Base-by-base conservation (phyloP, 2,329 filamentous ascomycete species). In the Aspergillus arachidicola region DNA sequence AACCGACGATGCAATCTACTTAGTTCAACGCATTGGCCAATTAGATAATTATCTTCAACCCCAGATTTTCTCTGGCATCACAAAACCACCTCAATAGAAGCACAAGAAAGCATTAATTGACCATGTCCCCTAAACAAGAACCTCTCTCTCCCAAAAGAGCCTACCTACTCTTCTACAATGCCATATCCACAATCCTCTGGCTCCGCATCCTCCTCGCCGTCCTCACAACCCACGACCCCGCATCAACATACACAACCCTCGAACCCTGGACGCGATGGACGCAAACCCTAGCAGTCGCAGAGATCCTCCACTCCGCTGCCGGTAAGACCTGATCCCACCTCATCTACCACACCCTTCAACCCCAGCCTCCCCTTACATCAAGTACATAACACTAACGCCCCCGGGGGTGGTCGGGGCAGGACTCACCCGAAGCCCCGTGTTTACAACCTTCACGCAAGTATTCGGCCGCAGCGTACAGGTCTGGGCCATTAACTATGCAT, bases 391-490 rank as follows among this genome's bases (percentile, higher is more conserved):
- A 36, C 34, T 36, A 36, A 36, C 32, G 1, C 4, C 14, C 34
- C 34, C 34, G 14, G 34, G 12, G 34, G 34, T 6, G 5, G 10
- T 10, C 9, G 10, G 9, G 32, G 32, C 32, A 36, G 73, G 70
- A 58, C 62, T 75, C 28, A 73, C 71, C 50, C 69, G 71, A 46
- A 65, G 71, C 34, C 71, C 73, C 19, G 63, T 75, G 57, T 71
- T 71, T 59, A 73, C 71, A 6, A 75, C 72, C 48, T 75, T 73
- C 57, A 74, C 71, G 0, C 72, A 75, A 59, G 67, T 70, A 28
- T 75, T 73, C 59, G 71, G 71, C 19, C 73, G 73, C 56, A 71
- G 68, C 61, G 69, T 73, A n/a, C 73, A 75, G 50, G 72, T 74
- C 60, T 75, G 73, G 71, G 72, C 72, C 30, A 70, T 75, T 21